Evolutionary conservation across 768 basidiomycete genomes (phyloP).

Genomic region (Punctularia strigosozonata): DNA sequence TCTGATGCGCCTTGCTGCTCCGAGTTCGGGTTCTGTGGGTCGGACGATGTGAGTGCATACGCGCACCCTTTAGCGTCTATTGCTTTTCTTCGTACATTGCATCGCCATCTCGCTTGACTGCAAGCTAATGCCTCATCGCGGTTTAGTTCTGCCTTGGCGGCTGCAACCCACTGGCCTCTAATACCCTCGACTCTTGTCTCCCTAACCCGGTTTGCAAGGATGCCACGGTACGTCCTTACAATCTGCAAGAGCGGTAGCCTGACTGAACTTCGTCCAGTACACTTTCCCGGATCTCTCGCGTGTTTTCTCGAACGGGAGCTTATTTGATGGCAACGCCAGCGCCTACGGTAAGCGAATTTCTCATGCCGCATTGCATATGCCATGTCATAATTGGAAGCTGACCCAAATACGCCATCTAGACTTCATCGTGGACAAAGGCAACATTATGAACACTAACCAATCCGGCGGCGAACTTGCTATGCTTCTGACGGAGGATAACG

Average conservation of each 20-base stretch:
- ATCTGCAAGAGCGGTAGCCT: constrained; percentile 8
- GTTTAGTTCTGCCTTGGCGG: constrained; percentile 77
- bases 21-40: too few relatives aligned
- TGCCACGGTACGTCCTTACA: constrained; percentile 31
- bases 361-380: background rate
- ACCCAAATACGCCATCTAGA: constrained; percentile 26
- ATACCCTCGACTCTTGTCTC: constrained; percentile 49
- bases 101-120: too few relatives aligned
- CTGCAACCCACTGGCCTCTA: constrained; percentile 70
- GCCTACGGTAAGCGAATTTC: constrained; percentile 37
- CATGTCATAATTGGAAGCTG: background rate
- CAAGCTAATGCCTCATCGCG: too few relatives aligned
- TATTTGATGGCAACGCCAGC: constrained; percentile 65
- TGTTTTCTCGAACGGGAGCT: constrained; percentile 51
- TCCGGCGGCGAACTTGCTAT: constrained; percentile 56
- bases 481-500: constrained; percentile 55
- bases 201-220: constrained; percentile 65
- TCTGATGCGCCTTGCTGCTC: too few relatives aligned
- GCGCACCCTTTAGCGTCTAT: too few relatives aligned
- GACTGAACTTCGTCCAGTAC: constrained; percentile 40
- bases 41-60: too few relatives aligned
- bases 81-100: too few relatives aligned
- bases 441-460: constrained; percentile 49
- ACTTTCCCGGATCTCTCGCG: constrained; percentile 55
- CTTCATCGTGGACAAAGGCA: constrained; percentile 61